A percentile compares a stretch with the other conserved stretches of the same genome.
phyloP scores from a whole-genome alignment of 2,329 filamentous ascomycete species.

The Lachnellula cervina region DNA sequence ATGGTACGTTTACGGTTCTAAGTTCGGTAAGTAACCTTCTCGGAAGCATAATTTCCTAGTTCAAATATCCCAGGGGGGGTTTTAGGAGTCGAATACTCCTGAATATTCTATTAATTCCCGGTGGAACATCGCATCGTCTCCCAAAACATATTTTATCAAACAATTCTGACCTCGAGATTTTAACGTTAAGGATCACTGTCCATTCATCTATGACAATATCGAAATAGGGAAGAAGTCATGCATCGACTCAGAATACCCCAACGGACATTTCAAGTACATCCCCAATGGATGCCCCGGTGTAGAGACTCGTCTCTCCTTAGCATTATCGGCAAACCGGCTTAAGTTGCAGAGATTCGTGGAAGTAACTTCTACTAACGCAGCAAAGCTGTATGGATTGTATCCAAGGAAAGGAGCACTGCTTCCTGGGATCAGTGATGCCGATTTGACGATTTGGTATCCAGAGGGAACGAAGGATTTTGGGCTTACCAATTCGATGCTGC shows the following conservation, averaged over 20 bases:
- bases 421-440: conserved; percentile 48
- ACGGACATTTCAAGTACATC: conserved; percentile 48
- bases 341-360: conserved; percentile 48
- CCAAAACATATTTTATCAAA: too few species aligned
- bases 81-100: too few species aligned
- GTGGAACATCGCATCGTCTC: too few species aligned
- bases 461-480: conserved; percentile 39
- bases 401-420: conserved; percentile 45
- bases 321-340: conserved; percentile 37
- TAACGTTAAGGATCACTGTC: conserved; percentile 28
- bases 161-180: too few species aligned
- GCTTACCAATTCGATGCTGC: conserved; percentile 49
- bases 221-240: conserved; percentile 44
- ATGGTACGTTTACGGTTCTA: conserved; percentile 49
- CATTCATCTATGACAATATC: conserved; percentile 41
- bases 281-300: conserved; percentile 55
- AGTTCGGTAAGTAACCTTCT: conserved; percentile 29
- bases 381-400: conserved; percentile 53
- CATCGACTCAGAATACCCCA: conserved; percentile 40
- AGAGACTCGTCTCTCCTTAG: conserved; percentile 50
- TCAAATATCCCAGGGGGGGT: too few species aligned
- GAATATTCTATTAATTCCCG: too few species aligned
- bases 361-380: conserved; percentile 49
- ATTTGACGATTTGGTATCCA: conserved; percentile 55
- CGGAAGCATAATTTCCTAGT: too few species aligned